These are phyloP conservation scores for Neotropicomus parvogracilis DNA, from an alignment of 1,284 basidiomycete genomes.

Conservation along the genomic window DNA sequence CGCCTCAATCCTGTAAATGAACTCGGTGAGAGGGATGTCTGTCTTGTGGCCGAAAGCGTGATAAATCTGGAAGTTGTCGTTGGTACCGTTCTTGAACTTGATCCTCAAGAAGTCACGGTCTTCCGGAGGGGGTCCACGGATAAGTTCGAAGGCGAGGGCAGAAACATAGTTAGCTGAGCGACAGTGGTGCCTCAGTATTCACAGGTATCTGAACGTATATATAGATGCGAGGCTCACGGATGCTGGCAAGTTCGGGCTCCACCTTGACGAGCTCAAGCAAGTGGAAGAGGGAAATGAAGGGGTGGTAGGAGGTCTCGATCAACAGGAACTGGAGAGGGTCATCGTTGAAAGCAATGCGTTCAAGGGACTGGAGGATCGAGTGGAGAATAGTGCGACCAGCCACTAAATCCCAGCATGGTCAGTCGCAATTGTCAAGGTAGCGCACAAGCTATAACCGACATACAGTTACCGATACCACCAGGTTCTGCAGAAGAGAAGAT, in stretches of 20 bases:
- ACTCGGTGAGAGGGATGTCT: conserved; percentile 73
- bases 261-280: conserved; percentile 60
- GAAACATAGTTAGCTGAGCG: conserved; percentile 71
- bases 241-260: conserved; percentile 56
- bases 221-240: conserved; percentile 48
- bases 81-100: conserved; percentile 83
- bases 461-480: conserved; percentile 73
- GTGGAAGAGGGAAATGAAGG: conserved; percentile 84
- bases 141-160: conserved; percentile 75
- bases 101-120: conserved; percentile 74
- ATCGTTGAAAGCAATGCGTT: conserved; percentile 72
- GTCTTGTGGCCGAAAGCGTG: conserved; percentile 66
- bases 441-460: conserved; percentile 24
- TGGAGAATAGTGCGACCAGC: conserved; percentile 75
- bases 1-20: conserved; percentile 74
- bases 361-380: conserved; percentile 65
- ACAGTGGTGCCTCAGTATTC: conserved; percentile 10
- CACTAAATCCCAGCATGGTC: conserved; percentile 42
- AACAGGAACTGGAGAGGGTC: conserved; percentile 76
- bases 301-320: conserved; percentile 80
- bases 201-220: neutral
- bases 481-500: conserved; percentile 65
- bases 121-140: conserved; percentile 68
- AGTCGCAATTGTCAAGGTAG: conserved; percentile 1
- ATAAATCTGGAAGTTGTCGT: conserved; percentile 53